Percentiles rank a stretch among this genome's conserved stretches.
Evolutionary conservation across 1,284 basidiomycete species (phyloP).

Genomic region (Veloboletus limbatus): DNA sequence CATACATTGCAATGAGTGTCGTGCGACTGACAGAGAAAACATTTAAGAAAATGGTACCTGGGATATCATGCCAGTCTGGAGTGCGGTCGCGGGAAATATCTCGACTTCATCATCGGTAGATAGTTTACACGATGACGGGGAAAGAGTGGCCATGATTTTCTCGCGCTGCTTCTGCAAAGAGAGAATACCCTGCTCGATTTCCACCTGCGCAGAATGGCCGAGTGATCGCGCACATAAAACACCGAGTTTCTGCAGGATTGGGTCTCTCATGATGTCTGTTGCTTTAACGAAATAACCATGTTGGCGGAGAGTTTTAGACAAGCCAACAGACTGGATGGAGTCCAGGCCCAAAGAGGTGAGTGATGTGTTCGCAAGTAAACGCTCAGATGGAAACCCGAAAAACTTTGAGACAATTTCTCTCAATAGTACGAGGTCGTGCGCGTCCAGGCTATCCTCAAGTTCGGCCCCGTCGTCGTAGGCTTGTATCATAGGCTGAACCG

Average conservation of each 20-base stretch:
- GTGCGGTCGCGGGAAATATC: slow-evolving; percentile 41
- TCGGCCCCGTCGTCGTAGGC: background rate
- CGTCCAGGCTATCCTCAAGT: slow-evolving; percentile 2
- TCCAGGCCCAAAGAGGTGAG: slow-evolving; percentile 48
- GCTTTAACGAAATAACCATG: slow-evolving; percentile 35
- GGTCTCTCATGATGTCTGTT: slow-evolving; percentile 35
- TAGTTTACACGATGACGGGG: slow-evolving; percentile 16
- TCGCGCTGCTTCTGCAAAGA: slow-evolving; percentile 10
- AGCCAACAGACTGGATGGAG: slow-evolving; percentile 47
- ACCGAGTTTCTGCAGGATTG: slow-evolving; percentile 11
- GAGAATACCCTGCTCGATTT: slow-evolving; percentile 3
- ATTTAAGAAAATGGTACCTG: slow-evolving; percentile 35
- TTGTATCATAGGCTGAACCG: background rate
- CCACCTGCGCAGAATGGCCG: background rate
- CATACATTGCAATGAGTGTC: background rate
- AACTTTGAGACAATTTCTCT: slow-evolving; percentile 36
- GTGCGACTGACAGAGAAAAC: background rate
- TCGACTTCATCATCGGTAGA: slow-evolving; percentile 34
- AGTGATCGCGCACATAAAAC: slow-evolving; percentile 1
- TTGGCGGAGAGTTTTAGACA: slow-evolving; percentile 37
- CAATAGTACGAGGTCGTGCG: slow-evolving; percentile 21
- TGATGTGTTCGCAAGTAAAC: slow-evolving; percentile 35
- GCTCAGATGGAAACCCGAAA: slow-evolving; percentile 31
- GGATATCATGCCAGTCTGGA: slow-evolving; percentile 51
- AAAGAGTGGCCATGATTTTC: slow-evolving; percentile 15